Percentiles rank a stretch among this genome's conserved stretches.
Conservation (phyloP, 768 basidiomycete species). For the Termitomyces sp. region DNA sequence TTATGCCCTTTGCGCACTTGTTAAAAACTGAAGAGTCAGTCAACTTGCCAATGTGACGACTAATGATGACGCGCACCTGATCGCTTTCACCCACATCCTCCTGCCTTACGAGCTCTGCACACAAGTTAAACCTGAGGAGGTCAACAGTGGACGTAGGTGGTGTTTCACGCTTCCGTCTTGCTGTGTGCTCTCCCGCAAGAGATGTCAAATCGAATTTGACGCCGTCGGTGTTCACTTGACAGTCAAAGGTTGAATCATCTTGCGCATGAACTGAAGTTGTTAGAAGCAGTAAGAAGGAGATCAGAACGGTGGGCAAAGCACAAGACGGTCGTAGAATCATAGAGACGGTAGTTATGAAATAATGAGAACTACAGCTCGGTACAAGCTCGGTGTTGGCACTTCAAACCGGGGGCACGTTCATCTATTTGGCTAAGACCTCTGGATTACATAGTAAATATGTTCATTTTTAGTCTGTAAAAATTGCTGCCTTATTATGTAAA, state of each 20-base stretch:
- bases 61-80: slow-evolving; percentile 53
- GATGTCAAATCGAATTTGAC: slow-evolving; percentile 59
- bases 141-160: slow-evolving; percentile 68
- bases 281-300: slow-evolving; percentile 16
- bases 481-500: no score
- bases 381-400: neutral
- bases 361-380: neutral
- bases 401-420: neutral
- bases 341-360: slow-evolving; percentile 1
- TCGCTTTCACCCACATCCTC: slow-evolving; percentile 53
- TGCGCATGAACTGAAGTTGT: slow-evolving; percentile 29
- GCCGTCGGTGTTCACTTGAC: slow-evolving; percentile 41
- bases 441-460: neutral
- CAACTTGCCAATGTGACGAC: slow-evolving; percentile 2
- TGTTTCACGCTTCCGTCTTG: slow-evolving; percentile 49
- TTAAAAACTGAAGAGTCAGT: neutral
- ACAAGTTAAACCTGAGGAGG: slow-evolving; percentile 65
- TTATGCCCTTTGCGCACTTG: slow-evolving; percentile 68
- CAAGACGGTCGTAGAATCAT: slow-evolving; percentile 23
- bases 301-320: slow-evolving; percentile 11
- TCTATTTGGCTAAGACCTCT: slow-evolving; percentile 2
- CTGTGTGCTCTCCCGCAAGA: slow-evolving; percentile 50
- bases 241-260: slow-evolving; percentile 51
- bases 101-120: slow-evolving; percentile 50
- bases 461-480: neutral